Conservation (phyloP, 1,284 basidiomycete genomes). For the Ustilago sp. region DNA sequence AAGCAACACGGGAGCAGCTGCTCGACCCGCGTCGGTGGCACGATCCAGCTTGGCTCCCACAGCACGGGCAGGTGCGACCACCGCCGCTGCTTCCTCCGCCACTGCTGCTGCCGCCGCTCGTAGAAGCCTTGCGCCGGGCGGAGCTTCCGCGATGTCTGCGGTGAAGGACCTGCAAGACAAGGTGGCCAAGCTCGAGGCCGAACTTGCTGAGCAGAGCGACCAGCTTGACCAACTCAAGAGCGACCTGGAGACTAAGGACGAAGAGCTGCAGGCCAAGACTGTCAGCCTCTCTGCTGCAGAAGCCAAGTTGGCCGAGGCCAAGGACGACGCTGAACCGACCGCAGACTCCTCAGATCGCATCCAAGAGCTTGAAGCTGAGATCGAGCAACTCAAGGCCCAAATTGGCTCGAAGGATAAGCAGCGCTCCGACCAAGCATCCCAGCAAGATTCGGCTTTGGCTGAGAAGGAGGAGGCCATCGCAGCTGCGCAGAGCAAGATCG, state of each 20-base stretch:
- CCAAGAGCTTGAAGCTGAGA: slow-evolving; percentile 36
- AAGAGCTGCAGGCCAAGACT: slow-evolving; percentile 52
- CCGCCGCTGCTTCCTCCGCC: slow-evolving; percentile 15
- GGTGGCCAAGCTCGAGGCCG: slow-evolving; percentile 47
- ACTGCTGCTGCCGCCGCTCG: slow-evolving; percentile 25
- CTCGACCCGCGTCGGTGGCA: slow-evolving; percentile 31
- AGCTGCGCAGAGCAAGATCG: slow-evolving; percentile 29
- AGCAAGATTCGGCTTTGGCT: slow-evolving; percentile 14
- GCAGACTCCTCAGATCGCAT: slow-evolving; percentile 20
- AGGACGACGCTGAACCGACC: slow-evolving; percentile 15
- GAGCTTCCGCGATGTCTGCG: slow-evolving; percentile 22
- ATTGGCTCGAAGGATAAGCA: slow-evolving; percentile 20
- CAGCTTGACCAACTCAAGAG: slow-evolving; percentile 48
- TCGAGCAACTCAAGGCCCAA: slow-evolving; percentile 27
- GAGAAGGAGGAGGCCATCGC: slow-evolving; percentile 36
- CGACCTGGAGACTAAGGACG: slow-evolving; percentile 55
- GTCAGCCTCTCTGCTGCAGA: slow-evolving; percentile 51
- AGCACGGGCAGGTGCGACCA: slow-evolving; percentile 14
- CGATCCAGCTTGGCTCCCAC: slow-evolving; percentile 31
- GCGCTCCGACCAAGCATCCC: slow-evolving; percentile 25
- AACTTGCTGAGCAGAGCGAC: slow-evolving; percentile 52
- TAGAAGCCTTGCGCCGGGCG: slow-evolving; percentile 31
- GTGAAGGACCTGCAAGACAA: slow-evolving; percentile 51
- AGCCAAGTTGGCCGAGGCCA: slow-evolving; percentile 34
- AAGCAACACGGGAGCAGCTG: slow-evolving; percentile 24